Conservation (phyloP, 2,329 filamentous ascomycete species). For the Ophiocordyceps polyrhachis-furcata region DNA sequence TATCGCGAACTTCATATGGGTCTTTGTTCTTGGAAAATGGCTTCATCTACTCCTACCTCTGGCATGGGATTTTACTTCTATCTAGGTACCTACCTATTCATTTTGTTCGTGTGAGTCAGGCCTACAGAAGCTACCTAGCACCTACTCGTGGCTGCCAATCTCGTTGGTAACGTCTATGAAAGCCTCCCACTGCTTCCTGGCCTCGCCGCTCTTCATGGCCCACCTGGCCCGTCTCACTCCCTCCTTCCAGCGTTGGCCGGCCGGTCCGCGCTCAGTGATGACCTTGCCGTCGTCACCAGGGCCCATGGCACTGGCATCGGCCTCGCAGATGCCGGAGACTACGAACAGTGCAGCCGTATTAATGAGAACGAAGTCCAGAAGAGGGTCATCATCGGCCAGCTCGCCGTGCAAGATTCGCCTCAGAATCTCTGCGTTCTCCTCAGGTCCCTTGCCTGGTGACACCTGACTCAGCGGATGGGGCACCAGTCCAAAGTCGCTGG, state of each 20-base stretch:
- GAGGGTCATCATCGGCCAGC: conserved; percentile 57
- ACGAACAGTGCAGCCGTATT: conserved; percentile 85
- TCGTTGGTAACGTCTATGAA: conserved; percentile 72
- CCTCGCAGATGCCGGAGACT: conserved; percentile 69
- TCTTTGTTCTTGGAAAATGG: too few species aligned
- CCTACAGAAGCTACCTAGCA: too few species aligned
- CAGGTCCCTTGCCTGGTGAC: conserved; percentile 66
- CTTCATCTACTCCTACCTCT: too few species aligned
- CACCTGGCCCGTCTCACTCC: conserved; percentile 73
- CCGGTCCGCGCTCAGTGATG: conserved; percentile 65
- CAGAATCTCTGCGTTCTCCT: conserved; percentile 74
- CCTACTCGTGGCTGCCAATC: conserved; percentile 10
- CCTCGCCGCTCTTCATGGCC: conserved; percentile 72
- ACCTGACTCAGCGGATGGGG: conserved; percentile 59
- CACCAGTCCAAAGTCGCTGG: conserved; percentile 72
- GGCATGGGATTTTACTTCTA: too few species aligned
- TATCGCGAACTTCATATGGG: too few species aligned
- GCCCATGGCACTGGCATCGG: conserved; percentile 63
- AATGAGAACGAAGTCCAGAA: conserved; percentile 84
- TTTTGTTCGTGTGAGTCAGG: neutral
- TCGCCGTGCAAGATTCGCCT: conserved; percentile 58
- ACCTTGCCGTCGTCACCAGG: conserved; percentile 64
- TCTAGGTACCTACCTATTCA: too few species aligned
- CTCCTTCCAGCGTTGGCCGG: conserved; percentile 84
- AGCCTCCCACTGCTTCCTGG: conserved; percentile 62